Evolutionary conservation across 1,284 basidiomycete species (phyloP).

Genomic region (Megacollybia platyphylla): DNA sequence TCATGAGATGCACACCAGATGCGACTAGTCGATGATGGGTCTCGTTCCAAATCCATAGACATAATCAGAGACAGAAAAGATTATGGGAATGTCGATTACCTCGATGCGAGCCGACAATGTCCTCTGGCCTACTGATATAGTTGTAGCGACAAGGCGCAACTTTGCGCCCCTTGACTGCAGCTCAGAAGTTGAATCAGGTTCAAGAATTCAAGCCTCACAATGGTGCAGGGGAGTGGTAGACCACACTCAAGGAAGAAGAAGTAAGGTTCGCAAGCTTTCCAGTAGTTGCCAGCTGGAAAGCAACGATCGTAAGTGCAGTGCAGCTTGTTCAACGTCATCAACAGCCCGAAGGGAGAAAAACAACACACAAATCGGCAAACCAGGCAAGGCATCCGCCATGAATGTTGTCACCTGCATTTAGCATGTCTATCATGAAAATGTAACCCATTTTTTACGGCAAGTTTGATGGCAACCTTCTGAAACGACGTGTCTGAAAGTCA

Average conservation of each 20-base stretch:
- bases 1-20: not conserved
- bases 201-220: not conserved
- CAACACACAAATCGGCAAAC: not conserved
- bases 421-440: not conserved
- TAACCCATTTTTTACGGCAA: no score
- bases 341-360: not conserved
- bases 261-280: not conserved
- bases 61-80: not conserved
- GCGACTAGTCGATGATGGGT: not conserved
- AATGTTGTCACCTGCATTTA: not conserved
- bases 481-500: no score
- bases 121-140: not conserved
- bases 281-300: not conserved
- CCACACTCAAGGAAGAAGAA: not conserved
- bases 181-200: not conserved
- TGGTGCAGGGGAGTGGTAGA: not conserved
- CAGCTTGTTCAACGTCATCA: not conserved
- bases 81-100: not conserved
- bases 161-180: not conserved
- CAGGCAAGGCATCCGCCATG: not conserved
- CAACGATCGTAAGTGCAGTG: not conserved
- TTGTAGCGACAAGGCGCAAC: not conserved
- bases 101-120: not conserved
- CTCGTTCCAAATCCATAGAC: not conserved
- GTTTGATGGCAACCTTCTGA: no score